A percentile compares a stretch with the other conserved stretches of the same genome.
Evolutionary conservation across 2,329 filamentous ascomycete genomes (phyloP).

Genomic region (Allantophomopsis lycopodina): DNA sequence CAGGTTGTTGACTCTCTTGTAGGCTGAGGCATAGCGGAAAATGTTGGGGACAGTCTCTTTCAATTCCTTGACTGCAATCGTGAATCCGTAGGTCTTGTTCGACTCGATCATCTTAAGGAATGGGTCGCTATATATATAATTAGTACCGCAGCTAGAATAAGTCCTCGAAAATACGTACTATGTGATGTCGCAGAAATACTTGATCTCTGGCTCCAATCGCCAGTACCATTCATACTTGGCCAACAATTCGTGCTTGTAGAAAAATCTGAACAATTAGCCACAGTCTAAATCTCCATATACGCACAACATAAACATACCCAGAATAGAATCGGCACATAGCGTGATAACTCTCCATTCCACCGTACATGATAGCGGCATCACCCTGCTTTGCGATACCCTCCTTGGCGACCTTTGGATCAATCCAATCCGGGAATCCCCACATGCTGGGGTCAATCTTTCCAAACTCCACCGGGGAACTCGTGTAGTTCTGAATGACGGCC

Average conservation of each 20-base stretch:
- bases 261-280: constrained; percentile 44
- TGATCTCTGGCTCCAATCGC: constrained; percentile 97
- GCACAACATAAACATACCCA: constrained; percentile 42
- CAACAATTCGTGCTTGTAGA: constrained; percentile 92
- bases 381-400: constrained; percentile 96
- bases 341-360: constrained; percentile 96
- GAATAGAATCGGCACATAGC: constrained; percentile 99
- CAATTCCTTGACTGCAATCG: constrained; percentile 95
- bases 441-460: constrained; percentile 81
- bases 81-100: constrained; percentile 98
- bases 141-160: constrained; percentile 10
- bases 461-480: constrained; percentile 79
- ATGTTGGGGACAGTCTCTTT: constrained; percentile 97
- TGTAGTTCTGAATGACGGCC: constrained; percentile 77
- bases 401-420: constrained; percentile 82
- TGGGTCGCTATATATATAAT: constrained; percentile 52
- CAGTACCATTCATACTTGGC: constrained; percentile 99
- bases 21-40: constrained; percentile 96
- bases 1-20: constrained; percentile 84
- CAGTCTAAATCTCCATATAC: no score
- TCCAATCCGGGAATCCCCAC: constrained; percentile 97
- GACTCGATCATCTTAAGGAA: constrained; percentile 87
- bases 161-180: constrained; percentile 46
- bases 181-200: constrained; percentile 99
- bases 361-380: constrained; percentile 97